phyloP scores from a whole-genome alignment of 805 yeast genomes.

The Candida nemodendra region DNA sequence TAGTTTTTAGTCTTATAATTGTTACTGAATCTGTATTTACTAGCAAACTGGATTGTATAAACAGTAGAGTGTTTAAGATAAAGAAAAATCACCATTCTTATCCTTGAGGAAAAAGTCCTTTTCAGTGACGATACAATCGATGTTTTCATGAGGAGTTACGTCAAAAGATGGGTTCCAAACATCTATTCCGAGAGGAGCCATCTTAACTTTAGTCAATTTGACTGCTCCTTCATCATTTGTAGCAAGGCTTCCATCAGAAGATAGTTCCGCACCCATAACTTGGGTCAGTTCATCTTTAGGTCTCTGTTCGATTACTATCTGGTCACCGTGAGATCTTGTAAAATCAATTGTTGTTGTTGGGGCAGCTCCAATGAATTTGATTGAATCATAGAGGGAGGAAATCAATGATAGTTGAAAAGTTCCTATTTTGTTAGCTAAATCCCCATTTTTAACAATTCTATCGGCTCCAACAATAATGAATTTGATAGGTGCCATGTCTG shows the following conservation, averaged over 20 bases:
- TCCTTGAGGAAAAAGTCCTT: constrained; percentile 55
- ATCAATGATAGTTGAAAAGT: constrained; percentile 83
- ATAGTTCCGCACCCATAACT: constrained; percentile 65
- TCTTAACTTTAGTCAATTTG: constrained; percentile 53
- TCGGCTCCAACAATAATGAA: constrained; percentile 95
- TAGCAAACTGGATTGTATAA: too few species aligned
- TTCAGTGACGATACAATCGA: constrained; percentile 91
- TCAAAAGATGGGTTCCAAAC: constrained; percentile 99
- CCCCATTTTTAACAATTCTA: constrained; percentile 89
- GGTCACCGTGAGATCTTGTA: constrained; percentile 62
- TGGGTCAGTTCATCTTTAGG: constrained; percentile 76
- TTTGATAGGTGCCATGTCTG: constrained; percentile 62
- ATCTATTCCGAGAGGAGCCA: constrained; percentile 79
- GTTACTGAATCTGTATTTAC: background rate
- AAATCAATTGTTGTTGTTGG: constrained; percentile 89
- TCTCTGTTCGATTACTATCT: constrained; percentile 84
- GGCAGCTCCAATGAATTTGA: constrained; percentile 91
- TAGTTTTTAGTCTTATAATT: constrained; percentile 1
- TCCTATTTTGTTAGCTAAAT: constrained; percentile 95
- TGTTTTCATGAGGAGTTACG: constrained; percentile 78
- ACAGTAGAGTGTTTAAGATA: constrained; percentile 14
- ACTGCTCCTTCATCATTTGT: constrained; percentile 22
- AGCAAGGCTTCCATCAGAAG: constrained; percentile 31
- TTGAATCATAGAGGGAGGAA: constrained; percentile 59
- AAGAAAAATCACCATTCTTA: constrained; percentile 44